Conservation (phyloP, 768 basidiomycete genomes). For the Asterophora parasitica region DNA sequence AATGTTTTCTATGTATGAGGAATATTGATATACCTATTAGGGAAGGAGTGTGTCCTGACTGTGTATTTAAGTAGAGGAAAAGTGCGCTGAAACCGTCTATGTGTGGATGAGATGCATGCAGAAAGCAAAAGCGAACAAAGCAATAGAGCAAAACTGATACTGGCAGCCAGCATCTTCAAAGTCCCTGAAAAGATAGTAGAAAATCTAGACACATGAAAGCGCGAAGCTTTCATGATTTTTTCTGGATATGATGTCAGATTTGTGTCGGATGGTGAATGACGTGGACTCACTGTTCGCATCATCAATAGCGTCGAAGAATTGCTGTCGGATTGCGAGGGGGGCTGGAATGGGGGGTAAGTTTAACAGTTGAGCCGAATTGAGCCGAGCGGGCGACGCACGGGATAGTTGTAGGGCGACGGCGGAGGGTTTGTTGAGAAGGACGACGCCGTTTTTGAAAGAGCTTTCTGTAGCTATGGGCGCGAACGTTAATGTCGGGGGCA, state of each 20-base stretch:
- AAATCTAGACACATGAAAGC: constrained; percentile 11
- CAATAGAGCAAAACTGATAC: constrained; percentile 13
- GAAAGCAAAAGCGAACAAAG: constrained; percentile 18
- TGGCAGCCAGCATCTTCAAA: constrained; percentile 17
- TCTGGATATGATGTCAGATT: constrained; percentile 10
- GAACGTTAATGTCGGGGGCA: constrained; percentile 1
- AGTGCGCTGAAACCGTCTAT: constrained; percentile 20
- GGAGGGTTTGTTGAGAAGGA: constrained; percentile 31
- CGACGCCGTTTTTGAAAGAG: constrained; percentile 50
- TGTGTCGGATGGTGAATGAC: constrained; percentile 1
- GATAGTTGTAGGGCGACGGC: constrained; percentile 27
- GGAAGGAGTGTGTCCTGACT: constrained; percentile 13
- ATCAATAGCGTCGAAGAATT: constrained; percentile 45
- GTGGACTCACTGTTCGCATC: constrained; percentile 49
- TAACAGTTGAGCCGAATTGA: constrained; percentile 7
- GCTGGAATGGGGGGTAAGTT: constrained; percentile 22
- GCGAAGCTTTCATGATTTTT: constrained; percentile 22
- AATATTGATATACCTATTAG: constrained; percentile 21
- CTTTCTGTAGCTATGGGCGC: constrained; percentile 50
- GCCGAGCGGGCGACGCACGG: constrained; percentile 30
- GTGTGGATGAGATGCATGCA: constrained; percentile 21
- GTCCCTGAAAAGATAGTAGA: constrained; percentile 14
- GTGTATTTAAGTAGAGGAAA: constrained; percentile 14
- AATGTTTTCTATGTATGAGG: constrained; percentile 17
- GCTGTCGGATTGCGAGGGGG: constrained; percentile 31